Base-by-base conservation (phyloP, 352 stramenopile genomes). In the Phytopythium helicoides region DNA sequence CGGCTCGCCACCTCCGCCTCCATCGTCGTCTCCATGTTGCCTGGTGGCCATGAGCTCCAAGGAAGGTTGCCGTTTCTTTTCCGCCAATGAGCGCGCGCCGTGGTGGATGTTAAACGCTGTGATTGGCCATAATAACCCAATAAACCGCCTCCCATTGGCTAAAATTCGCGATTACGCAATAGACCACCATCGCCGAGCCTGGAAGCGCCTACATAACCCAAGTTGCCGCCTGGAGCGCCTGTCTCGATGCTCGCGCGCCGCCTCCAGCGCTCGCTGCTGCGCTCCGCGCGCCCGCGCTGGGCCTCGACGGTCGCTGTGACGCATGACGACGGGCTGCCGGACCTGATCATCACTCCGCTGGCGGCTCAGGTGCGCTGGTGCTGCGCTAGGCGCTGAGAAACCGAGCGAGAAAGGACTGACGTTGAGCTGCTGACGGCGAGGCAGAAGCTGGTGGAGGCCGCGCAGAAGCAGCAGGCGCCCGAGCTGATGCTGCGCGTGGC, bases 401-500 rank as follows among this genome's bases (percentile, higher is more conserved):
- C n/a, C n/a, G n/a, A n/a, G n/a, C n/a, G 1, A 26, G 38, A 3
- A 15, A 41, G 56, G 53, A 41, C 26, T 56, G 36, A 26, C 9
- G 1, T 16, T 33, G 26, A 50, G n/a, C n/a, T 5, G 41, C 22
- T 53, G 37, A 46, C 22, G 36, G 26, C 49, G 46, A 35, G 26
- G 34, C 42, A 87, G 72, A 91, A 89, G 67, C 47, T 91, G 46
- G 42, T 68, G 16, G 76, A 90, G 47, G 64, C 64, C 12, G 70
- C 77, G 21, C 38, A 74, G 58, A 76, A 71, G 54, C 74, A 92
- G 55, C 73, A 92, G 42, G 45, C 60, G 12, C 39, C 67, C 25
- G 62, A 84, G 26, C 44, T 88, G 22, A 86, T 87, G 72, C 77
- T 98, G 48, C 87, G 93, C 38, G 71, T 98, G 28, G 77, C 76